Evolutionary conservation across 176 grass and related monocot genomes (phyloP), one percentile per base, ranked within the genome.

Genomic region (Hordeum marinum): DNA sequence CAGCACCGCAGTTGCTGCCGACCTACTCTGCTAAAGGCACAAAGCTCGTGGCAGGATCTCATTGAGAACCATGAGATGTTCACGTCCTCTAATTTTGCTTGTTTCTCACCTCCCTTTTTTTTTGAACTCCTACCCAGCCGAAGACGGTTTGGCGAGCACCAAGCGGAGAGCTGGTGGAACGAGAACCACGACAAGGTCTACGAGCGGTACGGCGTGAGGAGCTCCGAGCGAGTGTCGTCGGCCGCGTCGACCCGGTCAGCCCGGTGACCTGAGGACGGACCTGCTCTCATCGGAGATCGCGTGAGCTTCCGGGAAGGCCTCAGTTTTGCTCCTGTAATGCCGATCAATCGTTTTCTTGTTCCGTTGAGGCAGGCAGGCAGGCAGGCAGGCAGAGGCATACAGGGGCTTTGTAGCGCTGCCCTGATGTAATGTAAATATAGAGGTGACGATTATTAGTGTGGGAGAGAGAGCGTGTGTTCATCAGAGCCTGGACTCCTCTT

Each of bases 91-190:
- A 79, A 84, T 60, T 48, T 66, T 83, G 21, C 9, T 46, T 37
- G 6, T 62, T 11, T 21, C 3, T 48, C 37, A 13, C 25, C 26
- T 77, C 23, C 40, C 6, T 60, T 25, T 21, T 10, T 58, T 24
- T 21, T 9, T 23, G 8, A 88, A 78, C 25, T 14, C 72, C 9
- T 72, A 24, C 78, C 2, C 80, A 84, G 97, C 40, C 94, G 97
- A 64, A 90, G 92, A 85, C 92, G 91, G 60, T 99, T 99, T 63
- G 88, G 90, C 24, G 97, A 99, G 90, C 94, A 99, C 75, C 97
- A 99, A 67, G 97, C 97, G 42, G 94, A 96, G 86, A 80, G 77
- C 74, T 99, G 97, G 97, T 99, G 97, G 97, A 92, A 91, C 29
- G 97, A 99, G 85, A 99, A 99, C 55, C 91, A 92, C 15, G 84